These are phyloP conservation scores for Saturnispora gosingensis DNA, from an alignment of 805 yeast genomes.

Conservation along the genomic window DNA sequence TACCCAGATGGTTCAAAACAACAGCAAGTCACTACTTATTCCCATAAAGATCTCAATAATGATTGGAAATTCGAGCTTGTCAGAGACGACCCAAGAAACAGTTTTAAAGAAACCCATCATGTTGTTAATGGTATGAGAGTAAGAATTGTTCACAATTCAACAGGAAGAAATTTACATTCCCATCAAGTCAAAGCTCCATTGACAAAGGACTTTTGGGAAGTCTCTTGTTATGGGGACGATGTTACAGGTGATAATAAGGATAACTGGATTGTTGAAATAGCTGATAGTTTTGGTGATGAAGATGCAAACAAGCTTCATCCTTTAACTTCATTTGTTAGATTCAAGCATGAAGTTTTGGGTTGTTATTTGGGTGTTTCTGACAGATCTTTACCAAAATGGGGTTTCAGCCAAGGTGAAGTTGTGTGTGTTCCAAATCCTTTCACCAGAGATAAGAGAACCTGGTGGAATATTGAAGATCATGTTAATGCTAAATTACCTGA, in stretches of 20 bases:
- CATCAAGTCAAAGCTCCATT: conserved; percentile 75
- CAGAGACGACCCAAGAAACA: conserved; percentile 34
- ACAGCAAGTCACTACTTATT: conserved; percentile 91
- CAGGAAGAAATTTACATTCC: conserved; percentile 74
- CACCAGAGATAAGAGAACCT: conserved; percentile 69
- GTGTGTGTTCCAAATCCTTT: conserved; percentile 64
- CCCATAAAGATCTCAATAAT: conserved; percentile 80
- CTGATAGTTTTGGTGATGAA: conserved; percentile 50
- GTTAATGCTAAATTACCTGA: conserved; percentile 47
- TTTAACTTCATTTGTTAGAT: conserved; percentile 64
- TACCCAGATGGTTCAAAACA: conserved; percentile 91
- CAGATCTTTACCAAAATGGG: conserved; percentile 66
- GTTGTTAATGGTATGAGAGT: conserved; percentile 57
- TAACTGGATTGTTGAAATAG: conserved; percentile 85
- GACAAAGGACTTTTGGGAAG: conserved; percentile 62
- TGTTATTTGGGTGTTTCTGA: conserved; percentile 78
- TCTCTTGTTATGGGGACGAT: conserved; percentile 74
- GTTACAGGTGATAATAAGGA: conserved; percentile 71
- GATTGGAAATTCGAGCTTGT: conserved; percentile 65
- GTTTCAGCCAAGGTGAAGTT: conserved; percentile 82
- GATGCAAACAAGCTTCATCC: conserved; percentile 51
- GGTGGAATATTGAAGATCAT: conserved; percentile 83
- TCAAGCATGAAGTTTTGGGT: conserved; percentile 52
- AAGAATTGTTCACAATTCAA: conserved; percentile 60
- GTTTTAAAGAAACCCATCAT: conserved; percentile 26